Evolutionary conservation across 1,284 basidiomycete genomes (phyloP).

Genomic region (Anthracocystis walkeri): DNA sequence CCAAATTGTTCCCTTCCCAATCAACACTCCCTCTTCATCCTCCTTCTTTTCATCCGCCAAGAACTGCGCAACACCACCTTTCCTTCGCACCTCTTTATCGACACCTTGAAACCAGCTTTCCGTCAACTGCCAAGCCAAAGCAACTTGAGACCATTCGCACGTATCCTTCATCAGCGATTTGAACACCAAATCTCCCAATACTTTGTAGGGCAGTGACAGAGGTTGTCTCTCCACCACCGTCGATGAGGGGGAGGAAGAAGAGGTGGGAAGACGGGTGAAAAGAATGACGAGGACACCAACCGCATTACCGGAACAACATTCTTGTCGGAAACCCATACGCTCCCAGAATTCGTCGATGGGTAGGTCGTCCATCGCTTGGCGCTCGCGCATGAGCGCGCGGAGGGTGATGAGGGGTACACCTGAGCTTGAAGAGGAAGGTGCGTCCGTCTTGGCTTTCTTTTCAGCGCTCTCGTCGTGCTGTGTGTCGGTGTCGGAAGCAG

Average conservation of each 20-base stretch:
- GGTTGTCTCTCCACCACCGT: slow-evolving; percentile 33
- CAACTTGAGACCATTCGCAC: slow-evolving; percentile 57
- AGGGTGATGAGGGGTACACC: slow-evolving; percentile 37
- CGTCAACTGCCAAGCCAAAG: slow-evolving; percentile 42
- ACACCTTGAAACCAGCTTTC: slow-evolving; percentile 49
- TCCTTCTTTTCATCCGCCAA: background rate
- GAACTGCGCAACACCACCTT: slow-evolving; percentile 42
- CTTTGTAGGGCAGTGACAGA: slow-evolving; percentile 52
- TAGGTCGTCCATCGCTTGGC: slow-evolving; percentile 58
- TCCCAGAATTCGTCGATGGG: slow-evolving; percentile 66
- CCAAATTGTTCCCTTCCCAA: slow-evolving; percentile 49
- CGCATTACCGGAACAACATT: slow-evolving; percentile 66
- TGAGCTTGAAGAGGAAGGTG: background rate
- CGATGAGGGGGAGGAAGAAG: background rate
- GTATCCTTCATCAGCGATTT: slow-evolving; percentile 60
- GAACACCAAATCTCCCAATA: slow-evolving; percentile 55
- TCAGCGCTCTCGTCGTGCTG: background rate
- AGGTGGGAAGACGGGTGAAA: slow-evolving; percentile 31
- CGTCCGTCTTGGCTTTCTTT: slow-evolving; percentile 21
- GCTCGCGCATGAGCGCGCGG: slow-evolving; percentile 55
- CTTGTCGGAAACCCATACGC: slow-evolving; percentile 67
- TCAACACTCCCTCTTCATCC: slow-evolving; percentile 3
- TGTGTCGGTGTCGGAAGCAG: background rate
- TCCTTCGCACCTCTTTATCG: slow-evolving; percentile 49
- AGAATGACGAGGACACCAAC: slow-evolving; percentile 64